These are phyloP conservation scores for Ascochyta pisi DNA, from an alignment of 2,329 filamentous ascomycete genomes.

Conservation along the genomic window DNA sequence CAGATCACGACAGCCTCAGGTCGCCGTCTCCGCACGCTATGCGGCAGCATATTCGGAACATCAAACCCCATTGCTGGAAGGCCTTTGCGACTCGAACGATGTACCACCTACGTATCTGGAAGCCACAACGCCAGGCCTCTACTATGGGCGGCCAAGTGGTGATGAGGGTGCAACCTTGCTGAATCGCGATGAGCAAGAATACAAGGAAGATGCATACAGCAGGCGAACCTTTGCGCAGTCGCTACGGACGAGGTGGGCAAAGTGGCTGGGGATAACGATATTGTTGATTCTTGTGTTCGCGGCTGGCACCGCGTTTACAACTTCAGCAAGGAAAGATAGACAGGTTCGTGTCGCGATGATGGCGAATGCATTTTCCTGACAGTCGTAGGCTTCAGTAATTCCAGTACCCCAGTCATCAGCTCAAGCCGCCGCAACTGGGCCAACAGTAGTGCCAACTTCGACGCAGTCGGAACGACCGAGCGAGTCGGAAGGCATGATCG, in stretches of 20 bases:
- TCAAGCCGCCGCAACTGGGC: slow-evolving; percentile 22
- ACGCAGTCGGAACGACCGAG: slow-evolving; percentile 1
- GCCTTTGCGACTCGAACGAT: slow-evolving; percentile 32
- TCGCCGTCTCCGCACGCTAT: slow-evolving; percentile 22
- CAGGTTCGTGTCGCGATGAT: slow-evolving; percentile 22
- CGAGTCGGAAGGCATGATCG: slow-evolving; percentile 10
- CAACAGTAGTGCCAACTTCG: slow-evolving; percentile 14
- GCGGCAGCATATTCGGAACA: slow-evolving; percentile 26
- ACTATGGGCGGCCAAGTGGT: slow-evolving; percentile 33
- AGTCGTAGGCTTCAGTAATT: slow-evolving; percentile 1
- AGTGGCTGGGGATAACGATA: slow-evolving; percentile 28
- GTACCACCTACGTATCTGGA: slow-evolving; percentile 43
- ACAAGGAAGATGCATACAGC: slow-evolving; percentile 36
- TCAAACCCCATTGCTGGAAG: slow-evolving; percentile 33
- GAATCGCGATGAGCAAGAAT: slow-evolving; percentile 23
- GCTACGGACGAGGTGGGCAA: slow-evolving; percentile 30
- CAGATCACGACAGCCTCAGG: slow-evolving; percentile 27
- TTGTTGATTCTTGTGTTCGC: slow-evolving; percentile 32
- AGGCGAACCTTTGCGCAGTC: slow-evolving; percentile 28
- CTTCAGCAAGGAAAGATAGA: slow-evolving; percentile 24
- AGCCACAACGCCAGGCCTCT: slow-evolving; percentile 44
- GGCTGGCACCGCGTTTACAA: slow-evolving; percentile 28
- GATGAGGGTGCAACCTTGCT: slow-evolving; percentile 42
- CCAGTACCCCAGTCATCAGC: slow-evolving; percentile 12
- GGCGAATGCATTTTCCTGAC: not conserved